These are phyloP conservation scores for Quercus bicolor DNA, from an alignment of 306 rosid genomes.

Conservation along the genomic window DNA sequence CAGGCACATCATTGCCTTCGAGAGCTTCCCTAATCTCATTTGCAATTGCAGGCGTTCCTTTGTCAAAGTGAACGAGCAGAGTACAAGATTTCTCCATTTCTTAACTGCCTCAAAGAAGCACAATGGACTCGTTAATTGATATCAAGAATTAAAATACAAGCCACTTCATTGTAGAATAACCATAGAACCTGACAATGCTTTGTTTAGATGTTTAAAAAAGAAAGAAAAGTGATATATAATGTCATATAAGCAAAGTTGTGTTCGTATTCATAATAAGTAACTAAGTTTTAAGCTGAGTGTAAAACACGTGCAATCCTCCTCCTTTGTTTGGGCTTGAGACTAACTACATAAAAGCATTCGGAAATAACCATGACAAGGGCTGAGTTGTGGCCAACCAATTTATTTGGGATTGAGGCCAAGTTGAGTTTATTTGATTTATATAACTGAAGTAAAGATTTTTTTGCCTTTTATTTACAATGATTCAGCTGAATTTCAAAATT, in stretches of 20 bases:
- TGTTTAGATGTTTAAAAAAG: not conserved
- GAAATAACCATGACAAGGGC: not conserved
- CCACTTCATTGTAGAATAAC: not conserved
- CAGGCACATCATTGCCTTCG: conserved; percentile 65
- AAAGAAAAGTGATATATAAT: not conserved
- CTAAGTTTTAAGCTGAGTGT: not conserved
- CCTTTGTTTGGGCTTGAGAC: not conserved
- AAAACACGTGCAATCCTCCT: not conserved
- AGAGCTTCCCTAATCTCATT: conserved; percentile 87
- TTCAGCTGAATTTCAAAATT: not conserved
- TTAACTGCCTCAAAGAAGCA: not conserved
- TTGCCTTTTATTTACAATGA: not conserved
- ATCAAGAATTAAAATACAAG: not conserved
- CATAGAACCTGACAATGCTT: not conserved
- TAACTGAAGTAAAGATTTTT: not conserved
- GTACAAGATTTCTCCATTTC: conserved; percentile 89
- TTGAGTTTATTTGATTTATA: not conserved
- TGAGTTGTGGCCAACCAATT: not conserved
- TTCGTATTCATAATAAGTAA: not conserved
- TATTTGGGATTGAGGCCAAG: not conserved
- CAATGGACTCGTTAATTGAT: not conserved
- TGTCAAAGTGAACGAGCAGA: conserved; percentile 83
- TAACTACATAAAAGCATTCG: too few species aligned
- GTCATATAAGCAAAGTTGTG: not conserved
- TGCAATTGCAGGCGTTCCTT: conserved; percentile 88